These are phyloP conservation scores for Mucor sp. DNA, from an alignment of 371 early-diverging fungal genomes.

Conservation along the genomic window DNA sequence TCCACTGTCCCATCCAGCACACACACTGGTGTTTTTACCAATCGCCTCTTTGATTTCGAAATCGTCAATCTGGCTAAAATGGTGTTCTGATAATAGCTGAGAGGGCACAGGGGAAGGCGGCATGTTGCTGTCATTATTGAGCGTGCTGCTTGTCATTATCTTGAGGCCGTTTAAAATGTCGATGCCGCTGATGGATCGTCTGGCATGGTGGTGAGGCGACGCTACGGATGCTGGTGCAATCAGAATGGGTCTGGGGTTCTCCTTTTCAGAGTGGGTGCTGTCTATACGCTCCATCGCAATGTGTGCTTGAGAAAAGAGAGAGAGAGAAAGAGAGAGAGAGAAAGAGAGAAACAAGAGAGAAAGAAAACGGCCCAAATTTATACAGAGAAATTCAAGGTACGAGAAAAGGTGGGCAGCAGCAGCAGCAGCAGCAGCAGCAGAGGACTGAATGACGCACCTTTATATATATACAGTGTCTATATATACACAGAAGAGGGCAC, in stretches of 20 bases:
- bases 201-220: slow-evolving; percentile 12
- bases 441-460: neutral
- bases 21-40: too few relatives aligned
- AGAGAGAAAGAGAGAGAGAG: neutral
- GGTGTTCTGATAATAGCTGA: slow-evolving; percentile 16
- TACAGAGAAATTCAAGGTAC: neutral
- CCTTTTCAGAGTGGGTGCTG: slow-evolving; percentile 16
- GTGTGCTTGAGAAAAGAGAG: neutral
- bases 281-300: slow-evolving; percentile 17
- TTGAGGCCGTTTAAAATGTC: slow-evolving; percentile 27
- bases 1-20: too few relatives aligned
- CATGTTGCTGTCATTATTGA: slow-evolving; percentile 2
- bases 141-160: slow-evolving; percentile 18
- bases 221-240: neutral
- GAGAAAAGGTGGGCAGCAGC: neutral
- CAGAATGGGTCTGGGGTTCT: slow-evolving; percentile 15
- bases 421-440: neutral
- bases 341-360: neutral
- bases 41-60: slow-evolving; percentile 44
- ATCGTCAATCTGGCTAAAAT: slow-evolving; percentile 39
- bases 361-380: neutral
- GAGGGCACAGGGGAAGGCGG: slow-evolving; percentile 21
- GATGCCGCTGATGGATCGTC: slow-evolving; percentile 23
- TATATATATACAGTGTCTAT: neutral
- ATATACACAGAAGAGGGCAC: neutral